phyloP scores from a whole-genome alignment of 371 early-diverging fungal genomes.

The Syncephalastrum racemosum region DNA sequence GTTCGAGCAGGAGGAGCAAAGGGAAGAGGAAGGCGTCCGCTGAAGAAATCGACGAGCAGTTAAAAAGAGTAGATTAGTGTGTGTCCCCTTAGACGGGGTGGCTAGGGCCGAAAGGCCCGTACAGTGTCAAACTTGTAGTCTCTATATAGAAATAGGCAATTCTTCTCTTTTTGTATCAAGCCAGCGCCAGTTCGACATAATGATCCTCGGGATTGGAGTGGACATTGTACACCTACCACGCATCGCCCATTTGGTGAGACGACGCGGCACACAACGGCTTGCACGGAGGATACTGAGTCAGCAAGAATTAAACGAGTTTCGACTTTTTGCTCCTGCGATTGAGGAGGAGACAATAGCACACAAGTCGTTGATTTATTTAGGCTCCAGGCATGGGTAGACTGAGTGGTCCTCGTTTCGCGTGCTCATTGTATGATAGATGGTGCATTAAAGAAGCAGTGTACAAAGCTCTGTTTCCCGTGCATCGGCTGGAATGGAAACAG shows the following conservation, averaged over 20 bases:
- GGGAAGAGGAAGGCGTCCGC: no score
- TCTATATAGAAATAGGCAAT: no score
- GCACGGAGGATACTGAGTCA: slow-evolving; percentile 45
- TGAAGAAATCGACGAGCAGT: no score
- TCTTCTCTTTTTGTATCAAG: no score
- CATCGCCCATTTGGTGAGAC: slow-evolving; percentile 28
- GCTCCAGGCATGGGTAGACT: background rate
- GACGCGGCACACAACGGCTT: slow-evolving; percentile 33
- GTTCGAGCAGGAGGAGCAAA: no score
- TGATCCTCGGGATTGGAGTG: slow-evolving; percentile 60
- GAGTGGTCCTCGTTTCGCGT: no score
- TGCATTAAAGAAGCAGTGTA: slow-evolving; percentile 68
- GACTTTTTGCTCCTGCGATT: background rate
- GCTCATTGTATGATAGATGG: slow-evolving; percentile 43
- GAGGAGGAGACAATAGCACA: background rate
- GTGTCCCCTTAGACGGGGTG: no score
- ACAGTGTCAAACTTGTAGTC: no score
- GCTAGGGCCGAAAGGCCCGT: no score
- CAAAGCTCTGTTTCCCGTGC: slow-evolving; percentile 63
- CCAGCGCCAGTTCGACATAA: slow-evolving; percentile 5
- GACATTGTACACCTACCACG: slow-evolving; percentile 58
- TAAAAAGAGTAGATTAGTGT: no score
- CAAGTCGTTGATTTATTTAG: background rate
- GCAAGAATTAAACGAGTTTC: slow-evolving; percentile 38
- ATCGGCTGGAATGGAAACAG: slow-evolving; percentile 65